Base-by-base conservation (phyloP, 2,329 filamentous ascomycete genomes). In the Sporothrix brunneoviolacea region DNA sequence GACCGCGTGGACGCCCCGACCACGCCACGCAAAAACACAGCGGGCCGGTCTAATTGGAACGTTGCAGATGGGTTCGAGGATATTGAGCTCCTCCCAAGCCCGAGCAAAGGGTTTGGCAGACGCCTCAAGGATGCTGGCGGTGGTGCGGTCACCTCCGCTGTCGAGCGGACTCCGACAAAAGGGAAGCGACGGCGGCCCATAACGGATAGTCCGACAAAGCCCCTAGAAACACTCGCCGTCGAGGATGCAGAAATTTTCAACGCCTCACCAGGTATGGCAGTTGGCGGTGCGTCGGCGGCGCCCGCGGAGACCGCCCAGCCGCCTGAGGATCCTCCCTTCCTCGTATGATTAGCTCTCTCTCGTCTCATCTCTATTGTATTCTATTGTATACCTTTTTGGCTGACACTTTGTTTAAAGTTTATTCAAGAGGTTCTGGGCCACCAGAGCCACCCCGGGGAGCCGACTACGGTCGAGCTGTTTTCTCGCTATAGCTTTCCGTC, bases 1-100 rank as follows among this genome's bases (percentile, higher is more conserved):
- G 55, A 51, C 19, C 33, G 38, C 4, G 30, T 1, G 13, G 45
- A 46, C 8, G 78, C 71, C 59, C 67, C 69, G 0, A 62, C 68
- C 0, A 74, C 71, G 1, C 88, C 85, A 0, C 83, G 83, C 3
- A 86, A 75, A 60, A 44, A 38, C 12, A 38, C 50, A 1, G 46
- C 48, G 4, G 54, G 44, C 16, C 83, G 57, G 1, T 65, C 73
- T 24, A 81, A 76, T 1, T 78, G 78, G 66, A 72, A 76, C 1
- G 70, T 86, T 44, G 77, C 84, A 2, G 88, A 93, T 65, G 88
- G 88, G 0, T 93, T 93, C 59, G 86, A 91, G 53, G 81, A 88
- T 53, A 70, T 80, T 55, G 78, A 82, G 54, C 70, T 80, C 49
- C 69, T 72, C 8, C 62, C 65, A 5, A 82, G 78, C 50, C 79